Base-by-base conservation (phyloP, 305 asterid genomes). In the Fraxinus latifolia region DNA sequence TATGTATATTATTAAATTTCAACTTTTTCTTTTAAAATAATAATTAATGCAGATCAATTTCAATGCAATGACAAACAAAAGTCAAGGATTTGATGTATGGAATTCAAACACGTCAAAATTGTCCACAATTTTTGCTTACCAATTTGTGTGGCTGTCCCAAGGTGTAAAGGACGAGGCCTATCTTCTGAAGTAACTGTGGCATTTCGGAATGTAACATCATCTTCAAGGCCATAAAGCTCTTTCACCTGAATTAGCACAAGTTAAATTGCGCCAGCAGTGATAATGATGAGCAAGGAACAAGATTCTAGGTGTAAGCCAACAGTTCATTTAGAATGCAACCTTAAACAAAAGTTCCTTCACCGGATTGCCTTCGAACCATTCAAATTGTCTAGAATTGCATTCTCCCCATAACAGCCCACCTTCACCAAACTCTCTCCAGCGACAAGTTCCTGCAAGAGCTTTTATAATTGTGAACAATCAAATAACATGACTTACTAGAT, bases 401-500 rank as follows among this genome's bases (percentile, higher is more conserved):
- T 94, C 99, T 80, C 99, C 98, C 98, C 99, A 94, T 86, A 96
- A 83, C 65, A 96, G 85, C 81, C 99, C 99, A 81, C 98, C 98
- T 90, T 96, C 97, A 82, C 99, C 99, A 90, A 91, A 96, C 91
- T 94, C 99, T 76, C 97, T 94, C 99, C 99, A 96, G 60, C 97
- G 95, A 82, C 89, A 87, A 82, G 99, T 96, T 87, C 98, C 99
- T 96, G 92, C 67, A 79, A 78, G 77, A 84, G 74, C 65, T 79
- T 76, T 47, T 15, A n/a, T 77, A 72, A 47, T 77, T 76, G 33
- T 85, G 58, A 86, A 58, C 80, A 80, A 86, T 83, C 76, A 79
- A 83, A 82, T 65, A 80, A 67, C 65, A 53, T 33, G 74, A 58
- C 74, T 81, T 47, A 77, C 80, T 11, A 81, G 77, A 21, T 19